Base-by-base conservation (phyloP, 2,329 filamentous ascomycete species). In the Diaporthe citri region DNA sequence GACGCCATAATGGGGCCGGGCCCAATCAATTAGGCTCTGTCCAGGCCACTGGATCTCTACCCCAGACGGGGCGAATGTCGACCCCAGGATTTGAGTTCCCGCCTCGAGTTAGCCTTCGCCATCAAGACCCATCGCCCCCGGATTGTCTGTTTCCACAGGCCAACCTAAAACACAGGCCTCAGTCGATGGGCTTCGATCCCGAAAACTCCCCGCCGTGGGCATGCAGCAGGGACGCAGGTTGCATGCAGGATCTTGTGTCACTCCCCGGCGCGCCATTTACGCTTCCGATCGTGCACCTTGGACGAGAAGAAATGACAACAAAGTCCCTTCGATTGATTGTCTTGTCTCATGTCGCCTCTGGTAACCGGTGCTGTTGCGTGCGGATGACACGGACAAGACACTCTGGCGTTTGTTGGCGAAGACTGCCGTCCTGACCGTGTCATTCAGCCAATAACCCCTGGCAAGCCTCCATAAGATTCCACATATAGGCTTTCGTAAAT, bases 31-130 rank as follows among this genome's bases (percentile, higher is more conserved):
- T 52, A 51, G 64, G 64, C 48, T 64, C 46, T 64, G 70, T 52
- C 46, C 55, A 39, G 59, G 57, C 46, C 46, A 48, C 57, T 60
- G 70, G 36, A 52, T 72, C 25, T 72, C 20, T 62, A 72, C 70
- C 70, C 70, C 70, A 62, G 70, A 72, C 46, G 41, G 64, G 64
- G 64, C 64, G 64, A 67, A 52, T 52, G 64, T 52, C 39, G 31
- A 72, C 57, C 70, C 70, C 70, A 72, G 70, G n/a, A 39, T 43
- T 43, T 52, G 56, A n/a, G 15, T 52, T 55, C 70, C 70, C 57
- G 60, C 31, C n/a, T 72, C 46, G 48, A 64, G 71, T 72, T 72
- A 72, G 71, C 48, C 71, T 72, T 72, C 20, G 57, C 48, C 46
- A n/a, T 10, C 20, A 25, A 71, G 57, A 62, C 70, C 70, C 71